phyloP scores from a whole-genome alignment of 2,329 filamentous ascomycete species.

The Stachybotrys chlorohalonatus region DNA sequence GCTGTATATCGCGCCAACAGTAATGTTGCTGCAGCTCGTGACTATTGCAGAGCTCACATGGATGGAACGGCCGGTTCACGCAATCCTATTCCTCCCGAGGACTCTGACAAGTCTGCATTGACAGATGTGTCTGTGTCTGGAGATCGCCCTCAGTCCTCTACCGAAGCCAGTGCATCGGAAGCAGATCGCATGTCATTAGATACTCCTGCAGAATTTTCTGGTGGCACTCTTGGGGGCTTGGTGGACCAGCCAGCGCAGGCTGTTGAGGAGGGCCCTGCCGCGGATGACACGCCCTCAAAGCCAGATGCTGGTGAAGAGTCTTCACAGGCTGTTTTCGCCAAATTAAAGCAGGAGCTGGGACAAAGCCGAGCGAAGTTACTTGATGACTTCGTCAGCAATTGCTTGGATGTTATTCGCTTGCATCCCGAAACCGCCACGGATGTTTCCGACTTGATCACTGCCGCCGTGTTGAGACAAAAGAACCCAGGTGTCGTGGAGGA shows the following conservation, averaged over 20 bases:
- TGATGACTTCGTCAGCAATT: slow-evolving; percentile 75
- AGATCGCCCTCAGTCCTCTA: slow-evolving; percentile 13
- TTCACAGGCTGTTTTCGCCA: slow-evolving; percentile 7
- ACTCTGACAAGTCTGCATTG: slow-evolving; percentile 33
- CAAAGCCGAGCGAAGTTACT: slow-evolving; percentile 64
- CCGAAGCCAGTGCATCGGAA: slow-evolving; percentile 15
- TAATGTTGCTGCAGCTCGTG: slow-evolving; percentile 45
- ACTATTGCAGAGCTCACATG: slow-evolving; percentile 65
- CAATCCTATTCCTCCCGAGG: slow-evolving; percentile 57
- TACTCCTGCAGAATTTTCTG: slow-evolving; percentile 16
- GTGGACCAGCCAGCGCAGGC: slow-evolving; percentile 13
- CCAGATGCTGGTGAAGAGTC: slow-evolving; percentile 3
- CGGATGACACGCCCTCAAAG: background rate
- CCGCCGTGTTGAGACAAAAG: slow-evolving; percentile 54
- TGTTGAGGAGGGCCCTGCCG: slow-evolving; percentile 11
- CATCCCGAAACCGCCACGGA: slow-evolving; percentile 88
- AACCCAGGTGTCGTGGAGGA: slow-evolving; percentile 53
- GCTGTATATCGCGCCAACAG: slow-evolving; percentile 78
- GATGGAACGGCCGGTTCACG: slow-evolving; percentile 49
- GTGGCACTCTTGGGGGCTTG: slow-evolving; percentile 18
- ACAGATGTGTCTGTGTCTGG: slow-evolving; percentile 10
- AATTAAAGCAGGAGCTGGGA: slow-evolving; percentile 68
- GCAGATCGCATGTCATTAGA: slow-evolving; percentile 29
- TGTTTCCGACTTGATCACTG: slow-evolving; percentile 74
- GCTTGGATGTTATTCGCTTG: slow-evolving; percentile 78